Base-by-base conservation (phyloP, 2,329 filamentous ascomycete species). In the Dactylonectria estremocensis region DNA sequence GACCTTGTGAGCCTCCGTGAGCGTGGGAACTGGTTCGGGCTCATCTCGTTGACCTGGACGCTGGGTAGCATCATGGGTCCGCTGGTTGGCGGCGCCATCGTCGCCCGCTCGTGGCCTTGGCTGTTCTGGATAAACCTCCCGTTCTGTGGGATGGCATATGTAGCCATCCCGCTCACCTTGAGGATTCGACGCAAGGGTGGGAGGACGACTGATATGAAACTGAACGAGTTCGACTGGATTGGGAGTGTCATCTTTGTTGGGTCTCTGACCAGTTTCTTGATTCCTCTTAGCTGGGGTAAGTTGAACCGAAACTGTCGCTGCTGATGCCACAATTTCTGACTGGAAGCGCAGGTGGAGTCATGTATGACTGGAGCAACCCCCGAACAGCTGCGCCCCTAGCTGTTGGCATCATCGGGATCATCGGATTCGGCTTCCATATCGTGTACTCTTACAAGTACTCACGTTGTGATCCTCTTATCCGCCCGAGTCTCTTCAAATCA, bases 51-150 rank as follows among this genome's bases (percentile, higher is more conserved):
- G 24, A 84, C 86, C 77, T 90, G 87, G 88, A 82, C 86, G 1
- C 69, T 91, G 10, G 89, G 88, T 1, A 88, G 88, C 86, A 73
- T 74, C 35, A 60, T 75, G 22, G 73, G 73, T 1, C 70, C 73
- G 7, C 69, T 87, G 24, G 80, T 87, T 40, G 86, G 89, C 6
- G 88, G 87, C 18, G 87, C 83, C 2, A 87, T 90, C 66, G 82
- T 86, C 3, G 81, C 88, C 63, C 80, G 84, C 49, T 80, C 79
- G 1, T 90, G 89, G 90, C 79, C 86, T 9, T 92, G 89, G 89
- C 86, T 92, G 55, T 91, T 91, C 74, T 92, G 87, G 84, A 83
- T 91, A 71, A 92, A 91, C 70, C 78, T 91, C 2, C 88, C 89
- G 2, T 86, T 91, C 72, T 74, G 72, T n/a, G 72, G 37, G 8